Conservation (phyloP, 1,284 basidiomycete species). For the Phaffia rhodozyma region DNA sequence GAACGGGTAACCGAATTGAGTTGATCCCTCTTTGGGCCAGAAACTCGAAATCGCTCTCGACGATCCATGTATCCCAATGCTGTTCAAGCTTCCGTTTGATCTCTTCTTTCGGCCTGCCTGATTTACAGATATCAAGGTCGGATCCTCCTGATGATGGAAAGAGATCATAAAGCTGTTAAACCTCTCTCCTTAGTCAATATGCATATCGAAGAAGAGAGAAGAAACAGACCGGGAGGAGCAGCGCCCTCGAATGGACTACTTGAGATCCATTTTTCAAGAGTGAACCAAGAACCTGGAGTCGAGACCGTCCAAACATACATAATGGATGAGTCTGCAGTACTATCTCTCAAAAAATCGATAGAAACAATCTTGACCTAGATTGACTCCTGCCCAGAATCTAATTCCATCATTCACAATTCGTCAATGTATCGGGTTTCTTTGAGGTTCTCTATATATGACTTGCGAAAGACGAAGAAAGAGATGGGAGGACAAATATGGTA, state of each 20-base stretch:
- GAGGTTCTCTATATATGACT: too few relatives aligned
- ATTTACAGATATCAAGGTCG: constrained; percentile 3
- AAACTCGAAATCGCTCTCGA: constrained; percentile 59
- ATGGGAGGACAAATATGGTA: too few relatives aligned
- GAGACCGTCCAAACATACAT: background rate
- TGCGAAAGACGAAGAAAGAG: too few relatives aligned
- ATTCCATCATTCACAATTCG: too few relatives aligned
- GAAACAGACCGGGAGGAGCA: constrained; percentile 41
- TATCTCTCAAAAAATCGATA: background rate
- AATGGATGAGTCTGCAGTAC: background rate
- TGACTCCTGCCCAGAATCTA: constrained; percentile 14
- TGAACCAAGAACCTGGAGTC: constrained; percentile 55
- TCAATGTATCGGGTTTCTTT: too few relatives aligned
- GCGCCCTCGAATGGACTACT: constrained; percentile 47
- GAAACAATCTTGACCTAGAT: background rate
- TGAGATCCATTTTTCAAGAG: constrained; percentile 62
- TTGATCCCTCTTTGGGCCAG: constrained; percentile 63
- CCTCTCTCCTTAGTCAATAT: constrained; percentile 19
- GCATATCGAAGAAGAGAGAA: background rate
- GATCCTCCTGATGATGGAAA: constrained; percentile 39
- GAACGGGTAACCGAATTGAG: constrained; percentile 67
- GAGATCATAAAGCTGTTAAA: constrained; percentile 22
- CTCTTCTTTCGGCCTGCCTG: constrained; percentile 43
- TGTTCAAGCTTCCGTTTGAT: constrained; percentile 52
- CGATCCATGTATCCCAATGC: constrained; percentile 74